These are phyloP conservation scores for Kewa caespitosa DNA, from an alignment of 179 eudicot genomes.

Conservation along the genomic window DNA sequence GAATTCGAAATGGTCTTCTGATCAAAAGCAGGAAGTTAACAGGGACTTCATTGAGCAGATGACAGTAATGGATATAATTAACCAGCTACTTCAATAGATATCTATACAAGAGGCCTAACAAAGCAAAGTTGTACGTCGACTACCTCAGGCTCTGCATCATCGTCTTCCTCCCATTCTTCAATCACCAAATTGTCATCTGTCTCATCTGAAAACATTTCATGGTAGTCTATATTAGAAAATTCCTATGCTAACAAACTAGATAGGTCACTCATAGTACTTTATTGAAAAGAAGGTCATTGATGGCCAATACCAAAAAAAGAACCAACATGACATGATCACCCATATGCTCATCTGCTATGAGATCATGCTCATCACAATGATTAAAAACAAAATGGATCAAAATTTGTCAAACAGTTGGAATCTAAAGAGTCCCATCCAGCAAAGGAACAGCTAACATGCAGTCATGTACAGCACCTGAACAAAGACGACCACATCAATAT, in stretches of 20 bases:
- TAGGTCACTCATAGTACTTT: background rate
- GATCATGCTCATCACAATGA: too few relatives aligned
- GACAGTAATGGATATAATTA: background rate
- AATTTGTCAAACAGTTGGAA: background rate
- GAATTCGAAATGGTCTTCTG: slow-evolving; percentile 1
- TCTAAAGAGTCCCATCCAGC: background rate
- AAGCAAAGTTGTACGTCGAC: background rate
- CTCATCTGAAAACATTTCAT: slow-evolving; percentile 41
- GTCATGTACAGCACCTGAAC: background rate
- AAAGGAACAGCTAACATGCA: background rate
- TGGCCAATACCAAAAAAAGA: background rate
- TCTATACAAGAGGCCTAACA: background rate
- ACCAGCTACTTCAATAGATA: background rate
- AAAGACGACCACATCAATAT: background rate
- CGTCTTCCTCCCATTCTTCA: slow-evolving; percentile 88
- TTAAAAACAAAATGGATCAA: too few relatives aligned
- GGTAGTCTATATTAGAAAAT: background rate
- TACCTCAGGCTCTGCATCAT: slow-evolving; percentile 72
- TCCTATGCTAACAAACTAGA: background rate
- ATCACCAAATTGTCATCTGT: slow-evolving; percentile 43
- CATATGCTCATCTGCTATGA: background rate
- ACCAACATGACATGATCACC: background rate
- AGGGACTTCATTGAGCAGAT: background rate
- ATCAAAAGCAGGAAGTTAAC: too few relatives aligned
- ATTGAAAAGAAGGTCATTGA: background rate